These are phyloP conservation scores for Pestalotiopsis fici DNA, from an alignment of 2,329 filamentous ascomycete genomes.

Conservation along the genomic window DNA sequence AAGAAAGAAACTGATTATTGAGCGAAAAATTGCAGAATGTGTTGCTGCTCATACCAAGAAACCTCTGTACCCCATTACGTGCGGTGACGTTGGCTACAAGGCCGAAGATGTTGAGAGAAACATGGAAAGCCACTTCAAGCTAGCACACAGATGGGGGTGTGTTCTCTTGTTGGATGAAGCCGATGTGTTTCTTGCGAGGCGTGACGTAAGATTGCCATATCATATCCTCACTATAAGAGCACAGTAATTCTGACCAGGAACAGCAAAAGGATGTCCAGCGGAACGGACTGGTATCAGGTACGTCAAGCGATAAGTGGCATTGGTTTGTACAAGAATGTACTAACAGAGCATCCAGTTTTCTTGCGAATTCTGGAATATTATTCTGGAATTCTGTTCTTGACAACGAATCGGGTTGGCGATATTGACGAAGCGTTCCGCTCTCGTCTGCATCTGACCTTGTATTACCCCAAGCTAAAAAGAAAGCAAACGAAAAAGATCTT, in stretches of 20 bases:
- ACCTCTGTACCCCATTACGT: slow-evolving; percentile 10
- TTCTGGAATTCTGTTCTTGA: slow-evolving; percentile 20
- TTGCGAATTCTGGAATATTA: slow-evolving; percentile 30
- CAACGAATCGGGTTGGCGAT: slow-evolving; percentile 21
- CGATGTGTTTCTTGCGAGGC: slow-evolving; percentile 34
- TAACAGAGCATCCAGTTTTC: slow-evolving; percentile 33
- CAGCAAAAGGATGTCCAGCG: background rate
- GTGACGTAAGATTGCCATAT: slow-evolving; percentile 17
- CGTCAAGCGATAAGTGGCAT: too few species aligned
- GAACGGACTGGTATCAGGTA: slow-evolving; percentile 12
- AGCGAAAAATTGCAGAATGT: slow-evolving; percentile 32
- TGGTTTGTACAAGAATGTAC: background rate
- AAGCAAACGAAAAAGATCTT: slow-evolving; percentile 16
- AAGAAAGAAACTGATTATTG: background rate
- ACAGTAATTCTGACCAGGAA: background rate
- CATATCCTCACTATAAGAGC: background rate
- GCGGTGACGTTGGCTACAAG: slow-evolving; percentile 8
- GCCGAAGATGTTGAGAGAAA: background rate
- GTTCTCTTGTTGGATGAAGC: slow-evolving; percentile 32
- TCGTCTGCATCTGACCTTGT: slow-evolving; percentile 20
- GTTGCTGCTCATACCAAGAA: slow-evolving; percentile 32
- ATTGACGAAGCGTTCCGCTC: slow-evolving; percentile 25
- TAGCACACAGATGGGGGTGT: slow-evolving; percentile 19
- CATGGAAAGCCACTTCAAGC: background rate
- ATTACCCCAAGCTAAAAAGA: slow-evolving; percentile 16